Percentiles rank a stretch among this genome's conserved stretches.
Conservation (phyloP, 2,329 filamentous ascomycete species). For the Mycosphaerella sp. region DNA sequence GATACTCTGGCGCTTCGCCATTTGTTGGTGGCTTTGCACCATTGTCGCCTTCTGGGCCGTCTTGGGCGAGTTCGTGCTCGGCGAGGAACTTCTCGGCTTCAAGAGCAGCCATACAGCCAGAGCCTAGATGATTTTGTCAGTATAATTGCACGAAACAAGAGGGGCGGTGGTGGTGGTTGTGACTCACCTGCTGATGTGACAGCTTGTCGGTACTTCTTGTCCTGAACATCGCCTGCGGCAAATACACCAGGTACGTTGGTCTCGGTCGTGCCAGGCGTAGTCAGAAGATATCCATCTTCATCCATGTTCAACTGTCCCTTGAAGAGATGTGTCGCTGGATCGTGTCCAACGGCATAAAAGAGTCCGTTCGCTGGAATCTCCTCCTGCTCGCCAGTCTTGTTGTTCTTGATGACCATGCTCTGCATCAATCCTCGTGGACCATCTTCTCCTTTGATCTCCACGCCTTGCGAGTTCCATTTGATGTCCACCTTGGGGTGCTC, state of each 20-base stretch:
- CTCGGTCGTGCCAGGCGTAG: conserved; percentile 77
- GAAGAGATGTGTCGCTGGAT: conserved; percentile 84
- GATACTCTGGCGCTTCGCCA: conserved; percentile 55
- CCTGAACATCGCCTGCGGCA: conserved; percentile 94
- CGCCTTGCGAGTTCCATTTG: conserved; percentile 73
- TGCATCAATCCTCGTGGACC: conserved; percentile 74
- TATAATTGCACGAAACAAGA: background rate
- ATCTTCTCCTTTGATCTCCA: conserved; percentile 77
- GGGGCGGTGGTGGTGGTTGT: background rate
- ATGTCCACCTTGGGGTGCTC: conserved; percentile 86
- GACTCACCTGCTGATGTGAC: conserved; percentile 89
- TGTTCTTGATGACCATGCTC: conserved; percentile 76
- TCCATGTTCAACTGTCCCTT: conserved; percentile 87
- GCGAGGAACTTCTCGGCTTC: conserved; percentile 92
- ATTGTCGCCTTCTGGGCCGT: conserved; percentile 46
- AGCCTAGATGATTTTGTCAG: conserved; percentile 51
- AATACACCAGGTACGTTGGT: conserved; percentile 91
- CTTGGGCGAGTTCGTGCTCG: conserved; percentile 57
- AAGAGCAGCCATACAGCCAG: conserved; percentile 89
- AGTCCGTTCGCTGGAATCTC: conserved; percentile 85
- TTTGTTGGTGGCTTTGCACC: conserved; percentile 46
- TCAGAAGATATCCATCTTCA: conserved; percentile 83
- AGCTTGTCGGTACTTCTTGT: conserved; percentile 96
- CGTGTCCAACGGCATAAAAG: conserved; percentile 96
- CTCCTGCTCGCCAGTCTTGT: conserved; percentile 67